These are phyloP conservation scores for Luzula sylvatica DNA, from an alignment of 176 grass and related monocot genomes.

Conservation along the genomic window DNA sequence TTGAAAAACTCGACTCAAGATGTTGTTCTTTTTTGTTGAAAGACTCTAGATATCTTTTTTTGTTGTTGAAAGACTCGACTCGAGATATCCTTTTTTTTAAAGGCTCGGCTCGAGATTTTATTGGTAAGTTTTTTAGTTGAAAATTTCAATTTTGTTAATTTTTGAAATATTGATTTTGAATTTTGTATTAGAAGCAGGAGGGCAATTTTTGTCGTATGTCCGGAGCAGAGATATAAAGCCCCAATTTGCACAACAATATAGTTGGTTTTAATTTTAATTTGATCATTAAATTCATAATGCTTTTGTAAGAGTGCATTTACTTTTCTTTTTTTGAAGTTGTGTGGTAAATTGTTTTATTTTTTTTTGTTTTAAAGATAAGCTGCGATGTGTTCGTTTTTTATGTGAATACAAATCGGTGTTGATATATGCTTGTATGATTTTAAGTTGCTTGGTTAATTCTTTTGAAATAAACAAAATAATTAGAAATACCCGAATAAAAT, in stretches of 20 bases:
- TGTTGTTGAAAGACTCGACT: slow-evolving; percentile 59
- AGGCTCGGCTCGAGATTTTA: slow-evolving; percentile 56
- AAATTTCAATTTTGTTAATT: too few relatives aligned
- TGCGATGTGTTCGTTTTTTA: not conserved
- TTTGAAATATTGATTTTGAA: slow-evolving; percentile 13
- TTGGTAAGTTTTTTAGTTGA: slow-evolving; percentile 42
- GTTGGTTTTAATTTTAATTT: not conserved
- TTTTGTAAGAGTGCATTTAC: not conserved
- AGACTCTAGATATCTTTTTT: too few relatives aligned
- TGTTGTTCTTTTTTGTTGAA: too few relatives aligned
- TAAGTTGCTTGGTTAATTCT: too few relatives aligned
- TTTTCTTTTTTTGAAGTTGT: not conserved
- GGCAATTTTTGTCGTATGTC: slow-evolving; percentile 64
- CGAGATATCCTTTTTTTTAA: slow-evolving; percentile 91
- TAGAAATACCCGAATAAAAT: too few relatives aligned
- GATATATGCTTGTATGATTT: too few relatives aligned
- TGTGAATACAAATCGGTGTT: not conserved
- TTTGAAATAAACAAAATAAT: too few relatives aligned
- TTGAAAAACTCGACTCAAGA: too few relatives aligned
- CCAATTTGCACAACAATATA: slow-evolving; percentile 8
- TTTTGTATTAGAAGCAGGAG: slow-evolving; percentile 34
- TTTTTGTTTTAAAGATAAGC: too few relatives aligned
- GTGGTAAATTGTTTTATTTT: too few relatives aligned
- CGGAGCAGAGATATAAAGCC: slow-evolving; percentile 61
- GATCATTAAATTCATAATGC: not conserved